Evolutionary conservation across 2,329 filamentous ascomycete genomes (phyloP), one percentile per base, ranked within the genome.

Genomic region (Fusarium graminum): DNA sequence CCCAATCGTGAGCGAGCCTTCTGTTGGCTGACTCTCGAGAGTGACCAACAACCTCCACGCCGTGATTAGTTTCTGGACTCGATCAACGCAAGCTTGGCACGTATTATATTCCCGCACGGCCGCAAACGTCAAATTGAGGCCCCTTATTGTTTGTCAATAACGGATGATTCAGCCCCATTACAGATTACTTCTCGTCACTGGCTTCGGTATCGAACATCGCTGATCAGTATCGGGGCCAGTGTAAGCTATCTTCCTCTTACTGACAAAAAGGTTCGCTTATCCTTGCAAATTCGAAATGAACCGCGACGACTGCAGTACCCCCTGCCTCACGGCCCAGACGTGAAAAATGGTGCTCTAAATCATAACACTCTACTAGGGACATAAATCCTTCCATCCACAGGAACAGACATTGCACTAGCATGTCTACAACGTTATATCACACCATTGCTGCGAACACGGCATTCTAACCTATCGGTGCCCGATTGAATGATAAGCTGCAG

Each of bases 351-450:
- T 58, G 52, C 50, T 54, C 52, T 44, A 63, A 59, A 46, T 36
- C 40, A 49, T 45, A 58, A 46, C 58, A 63, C 45, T 54, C 56
- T 28, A 29, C 49, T 60, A 62, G 51, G 65, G 65, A 63, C 51
- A 59, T 56, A 43, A 56, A 40, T 22, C 39, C 54, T 44, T 42
- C 59, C 54, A 52, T 50, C 41, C 62, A 49, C 39, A n/a, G 49
- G 44, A 55, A 61, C 57, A 53, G 52, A 50, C 22, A 66, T 55
- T 66, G 57, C 66, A 67, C 59, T 52, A 41, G 63, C 56, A 52
- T 44, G 43, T 66, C 47, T 50, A 50, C 42, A 49, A 39, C 36
- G 29, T 56, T 61, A 47, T 63, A 69, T 61, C 63, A 65, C 68
- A 60, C 66, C 66, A 56, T 69, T 46, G 36, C 56, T 54, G 53